Evolutionary conservation across 306 rosid species (phyloP).

Genomic region (Prunus mume): DNA sequence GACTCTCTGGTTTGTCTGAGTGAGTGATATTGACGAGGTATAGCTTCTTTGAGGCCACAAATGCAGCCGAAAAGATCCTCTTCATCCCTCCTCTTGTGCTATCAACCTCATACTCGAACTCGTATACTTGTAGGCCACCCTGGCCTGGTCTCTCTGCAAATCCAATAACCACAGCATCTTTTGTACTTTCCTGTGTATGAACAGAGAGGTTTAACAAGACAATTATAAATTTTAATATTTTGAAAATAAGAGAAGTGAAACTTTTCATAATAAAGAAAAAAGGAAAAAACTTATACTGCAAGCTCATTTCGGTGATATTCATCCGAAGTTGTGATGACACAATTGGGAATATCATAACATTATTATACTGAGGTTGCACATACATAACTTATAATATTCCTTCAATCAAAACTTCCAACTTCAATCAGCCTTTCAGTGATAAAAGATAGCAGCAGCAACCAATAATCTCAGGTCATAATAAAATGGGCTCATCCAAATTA

Average conservation of each 20-base stretch:
- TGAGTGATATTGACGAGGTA: constrained; percentile 72
- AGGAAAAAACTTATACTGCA: background rate
- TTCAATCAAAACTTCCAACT: background rate
- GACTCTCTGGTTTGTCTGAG: constrained; percentile 83
- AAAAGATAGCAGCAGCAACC: background rate
- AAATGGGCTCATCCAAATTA: background rate
- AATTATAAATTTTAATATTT: background rate
- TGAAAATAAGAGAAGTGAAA: background rate
- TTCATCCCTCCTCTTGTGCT: constrained; percentile 90
- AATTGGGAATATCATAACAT: background rate
- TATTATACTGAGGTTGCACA: background rate
- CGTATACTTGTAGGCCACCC: constrained; percentile 65
- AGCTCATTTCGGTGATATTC: constrained; percentile 3
- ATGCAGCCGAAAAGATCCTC: constrained; percentile 82
- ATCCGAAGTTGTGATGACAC: background rate
- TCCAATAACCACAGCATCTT: constrained; percentile 64
- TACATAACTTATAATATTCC: background rate
- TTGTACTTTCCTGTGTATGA: constrained; percentile 77
- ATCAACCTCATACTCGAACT: constrained; percentile 72
- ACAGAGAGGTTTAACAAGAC: background rate
- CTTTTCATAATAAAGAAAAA: background rate
- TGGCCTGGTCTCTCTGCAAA: constrained; percentile 67
- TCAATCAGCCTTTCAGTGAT: background rate
- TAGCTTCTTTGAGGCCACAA: constrained; percentile 84
- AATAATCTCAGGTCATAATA: background rate